phyloP scores from a whole-genome alignment of 805 yeast genomes.

The Wickerhamomyces tratensis region DNA sequence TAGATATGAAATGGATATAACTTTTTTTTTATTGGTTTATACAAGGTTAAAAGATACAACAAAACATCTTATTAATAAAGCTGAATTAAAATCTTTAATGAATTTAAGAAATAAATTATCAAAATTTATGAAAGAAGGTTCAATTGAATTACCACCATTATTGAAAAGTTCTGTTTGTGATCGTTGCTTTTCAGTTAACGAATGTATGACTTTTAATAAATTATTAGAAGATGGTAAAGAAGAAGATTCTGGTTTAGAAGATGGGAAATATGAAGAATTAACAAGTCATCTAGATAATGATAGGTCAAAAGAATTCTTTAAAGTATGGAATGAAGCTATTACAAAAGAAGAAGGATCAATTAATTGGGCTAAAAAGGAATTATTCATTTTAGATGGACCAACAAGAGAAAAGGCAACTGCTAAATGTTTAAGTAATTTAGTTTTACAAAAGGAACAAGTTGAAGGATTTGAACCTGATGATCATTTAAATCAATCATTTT shows the following conservation, averaged over 20 bases:
- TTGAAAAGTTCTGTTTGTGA: conserved; percentile 47
- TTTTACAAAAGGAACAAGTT: conserved; percentile 23
- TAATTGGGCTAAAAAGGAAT: conserved; percentile 41
- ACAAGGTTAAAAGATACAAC: conserved; percentile 50
- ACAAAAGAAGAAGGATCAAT: conserved; percentile 63
- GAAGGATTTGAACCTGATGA: conserved; percentile 9
- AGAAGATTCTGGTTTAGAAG: conserved; percentile 41
- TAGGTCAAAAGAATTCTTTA: conserved; percentile 44
- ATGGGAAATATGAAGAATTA: conserved; percentile 34
- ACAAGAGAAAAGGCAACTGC: conserved; percentile 58
- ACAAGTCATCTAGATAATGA: conserved; percentile 40
- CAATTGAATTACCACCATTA: conserved; percentile 43
- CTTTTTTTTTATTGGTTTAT: conserved; percentile 62
- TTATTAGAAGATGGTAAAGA: conserved; percentile 50
- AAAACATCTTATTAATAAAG: conserved; percentile 38
- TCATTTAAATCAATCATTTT: conserved; percentile 19
- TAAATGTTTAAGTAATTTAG: conserved; percentile 42
- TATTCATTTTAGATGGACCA: conserved; percentile 43
- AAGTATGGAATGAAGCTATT: conserved; percentile 65
- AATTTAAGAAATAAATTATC: conserved; percentile 68
- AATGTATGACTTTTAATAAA: conserved; percentile 59
- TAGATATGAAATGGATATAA: conserved; percentile 61
- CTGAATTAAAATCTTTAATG: conserved; percentile 59
- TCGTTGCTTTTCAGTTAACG: conserved; percentile 41
- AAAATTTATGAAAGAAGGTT: conserved; percentile 39